Evolutionary conservation across 331 rosid genomes (phyloP).

Genomic region (Saraca asoca): DNA sequence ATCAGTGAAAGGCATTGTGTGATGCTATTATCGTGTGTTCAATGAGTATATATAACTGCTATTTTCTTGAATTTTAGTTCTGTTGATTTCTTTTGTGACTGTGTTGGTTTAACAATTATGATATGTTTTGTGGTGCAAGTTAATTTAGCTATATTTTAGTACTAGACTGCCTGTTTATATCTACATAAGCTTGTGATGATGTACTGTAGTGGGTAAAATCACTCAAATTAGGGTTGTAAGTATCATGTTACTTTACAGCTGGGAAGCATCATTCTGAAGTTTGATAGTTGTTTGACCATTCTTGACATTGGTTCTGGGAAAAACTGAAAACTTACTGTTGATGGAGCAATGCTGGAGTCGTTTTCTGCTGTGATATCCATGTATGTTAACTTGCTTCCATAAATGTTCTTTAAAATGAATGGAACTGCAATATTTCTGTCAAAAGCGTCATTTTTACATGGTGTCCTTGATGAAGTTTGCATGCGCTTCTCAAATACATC

Average conservation of each 20-base stretch:
- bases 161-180: no score
- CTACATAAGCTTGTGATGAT: slow-evolving; percentile 10
- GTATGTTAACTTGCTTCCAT: neutral
- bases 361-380: neutral
- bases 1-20: slow-evolving; percentile 15
- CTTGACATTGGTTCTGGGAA: neutral
- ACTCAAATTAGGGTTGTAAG: neutral
- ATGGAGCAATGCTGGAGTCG: slow-evolving; percentile 1
- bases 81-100: neutral
- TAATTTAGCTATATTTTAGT: neutral
- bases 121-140: neutral
- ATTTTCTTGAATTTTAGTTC: neutral
- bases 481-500: no score
- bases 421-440: no score
- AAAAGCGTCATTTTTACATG: no score
- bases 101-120: neutral
- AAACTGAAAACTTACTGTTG: neutral
- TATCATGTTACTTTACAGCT: neutral
- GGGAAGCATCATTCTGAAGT: neutral
- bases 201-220: neutral
- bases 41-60: neutral
- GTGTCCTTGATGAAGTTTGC: no score
- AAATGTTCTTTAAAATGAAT: no score
- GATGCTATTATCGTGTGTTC: slow-evolving; percentile 5
- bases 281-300: slow-evolving; percentile 10